phyloP scores from a whole-genome alignment of 352 stramenopile genomes.

The Phytophthora tubulina region DNA sequence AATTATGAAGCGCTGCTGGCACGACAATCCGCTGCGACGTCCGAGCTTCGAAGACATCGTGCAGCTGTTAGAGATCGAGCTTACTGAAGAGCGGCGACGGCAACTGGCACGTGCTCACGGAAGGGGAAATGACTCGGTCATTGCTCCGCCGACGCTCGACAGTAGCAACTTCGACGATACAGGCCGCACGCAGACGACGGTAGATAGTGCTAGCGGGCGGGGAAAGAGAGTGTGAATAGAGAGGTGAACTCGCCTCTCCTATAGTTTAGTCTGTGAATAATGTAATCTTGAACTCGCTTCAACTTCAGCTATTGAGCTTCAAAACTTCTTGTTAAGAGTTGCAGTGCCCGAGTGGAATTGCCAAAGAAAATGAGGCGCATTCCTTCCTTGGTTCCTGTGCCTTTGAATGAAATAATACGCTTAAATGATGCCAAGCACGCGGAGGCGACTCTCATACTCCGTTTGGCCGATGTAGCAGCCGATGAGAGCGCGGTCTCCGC shows the following conservation, averaged over 20 bases:
- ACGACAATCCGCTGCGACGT: constrained; percentile 72
- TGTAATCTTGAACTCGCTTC: constrained; percentile 33
- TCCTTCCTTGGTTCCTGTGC: no score
- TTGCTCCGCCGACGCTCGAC: constrained; percentile 23
- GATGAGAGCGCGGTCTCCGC: constrained; percentile 81
- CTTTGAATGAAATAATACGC: no score
- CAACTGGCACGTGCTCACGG: constrained; percentile 35
- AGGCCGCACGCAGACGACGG: constrained; percentile 14
- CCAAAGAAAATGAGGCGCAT: no score
- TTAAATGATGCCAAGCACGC: constrained; percentile 85
- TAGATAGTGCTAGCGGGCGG: constrained; percentile 16
- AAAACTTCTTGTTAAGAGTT: constrained; percentile 20
- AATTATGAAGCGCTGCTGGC: constrained; percentile 87
- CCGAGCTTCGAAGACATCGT: constrained; percentile 86
- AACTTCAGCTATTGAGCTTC: constrained; percentile 8
- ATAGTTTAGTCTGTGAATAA: constrained; percentile 41
- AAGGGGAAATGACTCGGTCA: constrained; percentile 32
- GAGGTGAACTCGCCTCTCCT: constrained; percentile 30
- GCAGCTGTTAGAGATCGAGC: constrained; percentile 77
- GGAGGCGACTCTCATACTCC: constrained; percentile 89
- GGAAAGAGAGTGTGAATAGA: constrained; percentile 29
- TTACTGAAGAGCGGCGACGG: constrained; percentile 57
- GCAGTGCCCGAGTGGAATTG: no score
- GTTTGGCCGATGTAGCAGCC: constrained; percentile 90
- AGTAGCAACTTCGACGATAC: constrained; percentile 37